Conservation (phyloP, 768 basidiomycete species). For the Sporobolomyces phaffii region DNA sequence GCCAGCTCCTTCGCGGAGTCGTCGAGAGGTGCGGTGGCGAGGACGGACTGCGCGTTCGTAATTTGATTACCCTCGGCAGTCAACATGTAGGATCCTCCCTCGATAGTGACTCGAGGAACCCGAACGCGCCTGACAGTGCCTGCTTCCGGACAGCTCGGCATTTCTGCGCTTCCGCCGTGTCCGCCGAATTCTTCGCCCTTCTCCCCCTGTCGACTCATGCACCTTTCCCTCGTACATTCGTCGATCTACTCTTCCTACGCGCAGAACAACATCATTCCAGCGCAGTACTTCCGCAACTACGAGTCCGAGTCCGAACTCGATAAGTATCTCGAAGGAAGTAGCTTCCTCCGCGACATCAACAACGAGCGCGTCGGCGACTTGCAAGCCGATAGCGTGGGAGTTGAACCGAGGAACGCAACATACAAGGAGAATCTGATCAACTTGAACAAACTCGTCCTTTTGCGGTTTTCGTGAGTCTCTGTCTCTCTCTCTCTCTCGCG, state of each 20-base stretch:
- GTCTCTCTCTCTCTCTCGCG: neutral
- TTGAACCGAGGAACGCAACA: conserved; percentile 27
- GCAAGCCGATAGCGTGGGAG: neutral
- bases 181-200: conserved; percentile 39
- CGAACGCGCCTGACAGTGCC: neutral
- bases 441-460: conserved; percentile 40
- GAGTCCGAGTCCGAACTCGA: conserved; percentile 47
- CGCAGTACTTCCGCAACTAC: conserved; percentile 50
- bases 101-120: neutral
- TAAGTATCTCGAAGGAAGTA: conserved; percentile 44
- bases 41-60: conserved; percentile 41
- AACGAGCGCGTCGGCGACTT: conserved; percentile 43
- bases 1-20: conserved; percentile 47
- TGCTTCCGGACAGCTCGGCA: conserved; percentile 43
- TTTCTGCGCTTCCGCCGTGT: conserved; percentile 48
- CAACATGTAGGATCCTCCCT: conserved; percentile 26
- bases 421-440: conserved; percentile 37
- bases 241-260: conserved; percentile 39
- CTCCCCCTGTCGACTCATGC: conserved; percentile 35
- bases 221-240: conserved; percentile 35
- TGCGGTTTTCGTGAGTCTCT: conserved; percentile 39
- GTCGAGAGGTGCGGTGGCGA: conserved; percentile 45
- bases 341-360: conserved; percentile 47
- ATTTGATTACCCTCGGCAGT: conserved; percentile 48
- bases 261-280: conserved; percentile 42